Conservation (phyloP, 1,139 yeast genomes). For the Suhomyces ambrosiae region DNA sequence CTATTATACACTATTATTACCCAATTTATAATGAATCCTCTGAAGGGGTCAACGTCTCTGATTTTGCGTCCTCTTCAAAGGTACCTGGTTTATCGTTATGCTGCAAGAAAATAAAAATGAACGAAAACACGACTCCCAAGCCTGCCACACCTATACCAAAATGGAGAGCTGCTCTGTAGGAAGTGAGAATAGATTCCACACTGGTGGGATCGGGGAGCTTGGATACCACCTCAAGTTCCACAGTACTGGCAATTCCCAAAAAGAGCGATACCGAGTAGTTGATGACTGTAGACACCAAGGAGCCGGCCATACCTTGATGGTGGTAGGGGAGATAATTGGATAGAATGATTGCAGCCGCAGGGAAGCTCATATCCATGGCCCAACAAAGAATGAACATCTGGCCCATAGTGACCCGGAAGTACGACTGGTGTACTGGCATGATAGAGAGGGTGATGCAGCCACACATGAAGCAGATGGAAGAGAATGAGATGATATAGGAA, state of each 20-base stretch:
- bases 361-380: conserved; percentile 64
- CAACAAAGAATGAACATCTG: conserved; percentile 52
- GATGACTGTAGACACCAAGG: conserved; percentile 54
- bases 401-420: conserved; percentile 48
- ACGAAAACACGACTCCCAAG: conserved; percentile 34
- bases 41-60: conserved; percentile 1
- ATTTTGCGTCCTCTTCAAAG: conserved; percentile 6
- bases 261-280: conserved; percentile 57
- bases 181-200: conserved; percentile 23
- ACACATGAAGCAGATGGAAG: conserved; percentile 48
- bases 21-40: background rate
- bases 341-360: conserved; percentile 55
- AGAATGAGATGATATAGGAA: conserved; percentile 42
- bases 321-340: conserved; percentile 52
- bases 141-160: conserved; percentile 43
- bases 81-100: conserved; percentile 14
- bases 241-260: conserved; percentile 53
- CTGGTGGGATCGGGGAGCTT: conserved; percentile 16
- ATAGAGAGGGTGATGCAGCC: conserved; percentile 51
- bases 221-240: conserved; percentile 40
- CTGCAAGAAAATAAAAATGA: conserved; percentile 34
- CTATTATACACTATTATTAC: background rate
- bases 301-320: conserved; percentile 65
- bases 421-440: conserved; percentile 52
- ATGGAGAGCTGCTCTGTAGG: conserved; percentile 50